Conservation (phyloP, 306 rosid species). For the Quercus aquifolioides region DNA sequence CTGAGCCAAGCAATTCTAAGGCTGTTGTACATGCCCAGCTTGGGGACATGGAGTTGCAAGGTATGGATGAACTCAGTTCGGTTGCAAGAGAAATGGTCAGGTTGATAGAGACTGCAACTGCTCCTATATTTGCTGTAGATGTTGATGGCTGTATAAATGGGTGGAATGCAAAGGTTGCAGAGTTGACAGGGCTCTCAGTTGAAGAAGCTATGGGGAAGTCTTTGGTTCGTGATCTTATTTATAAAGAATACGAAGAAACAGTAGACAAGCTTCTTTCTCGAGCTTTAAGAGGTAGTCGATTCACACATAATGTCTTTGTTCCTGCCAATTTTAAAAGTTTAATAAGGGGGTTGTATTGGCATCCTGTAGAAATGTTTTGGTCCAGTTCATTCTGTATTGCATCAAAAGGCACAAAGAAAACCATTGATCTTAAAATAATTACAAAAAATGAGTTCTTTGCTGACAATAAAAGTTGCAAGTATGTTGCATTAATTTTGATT, state of each 20-base stretch:
- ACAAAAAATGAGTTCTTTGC: not conserved
- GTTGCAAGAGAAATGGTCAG: conserved; percentile 99
- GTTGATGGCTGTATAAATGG: conserved; percentile 83
- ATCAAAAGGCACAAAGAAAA: not conserved
- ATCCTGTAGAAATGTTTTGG: not conserved
- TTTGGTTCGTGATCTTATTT: conserved; percentile 75
- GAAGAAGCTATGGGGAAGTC: conserved; percentile 97
- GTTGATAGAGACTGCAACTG: conserved; percentile 98
- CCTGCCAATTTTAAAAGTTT: conserved; percentile 7
- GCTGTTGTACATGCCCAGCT: conserved; percentile 55
- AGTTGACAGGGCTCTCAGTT: conserved; percentile 83
- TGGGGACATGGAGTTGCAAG: conserved; percentile 61
- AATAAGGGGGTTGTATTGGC: not conserved
- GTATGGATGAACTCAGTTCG: conserved; percentile 87
- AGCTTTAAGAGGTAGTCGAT: conserved; percentile 74
- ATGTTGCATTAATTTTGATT: not conserved
- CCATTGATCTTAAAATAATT: not conserved
- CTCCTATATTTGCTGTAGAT: conserved; percentile 94
- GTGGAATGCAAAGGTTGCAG: conserved; percentile 93
- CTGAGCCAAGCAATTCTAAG: conserved; percentile 63
- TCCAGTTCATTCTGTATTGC: not conserved
- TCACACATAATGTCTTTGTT: conserved; percentile 17
- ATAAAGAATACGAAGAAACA: conserved; percentile 68
- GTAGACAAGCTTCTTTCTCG: conserved; percentile 64
- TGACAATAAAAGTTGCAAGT: not conserved